Conservation (phyloP, 306 rosid genomes). For the Begonia masoniana region DNA sequence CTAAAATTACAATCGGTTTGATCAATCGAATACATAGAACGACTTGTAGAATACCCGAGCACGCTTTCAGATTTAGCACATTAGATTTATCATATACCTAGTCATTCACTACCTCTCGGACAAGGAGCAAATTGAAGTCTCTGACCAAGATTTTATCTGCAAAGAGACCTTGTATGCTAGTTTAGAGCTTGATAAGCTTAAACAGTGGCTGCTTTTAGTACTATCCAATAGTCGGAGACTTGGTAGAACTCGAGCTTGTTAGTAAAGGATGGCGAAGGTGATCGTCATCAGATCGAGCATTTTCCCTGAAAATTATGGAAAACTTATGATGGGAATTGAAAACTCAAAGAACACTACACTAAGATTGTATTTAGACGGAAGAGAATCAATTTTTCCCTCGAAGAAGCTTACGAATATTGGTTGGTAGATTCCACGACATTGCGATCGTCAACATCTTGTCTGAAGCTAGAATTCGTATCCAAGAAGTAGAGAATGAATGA, state of each 20-base stretch:
- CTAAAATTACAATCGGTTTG: too few relatives aligned
- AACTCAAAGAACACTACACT: too few relatives aligned
- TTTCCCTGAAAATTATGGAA: neutral
- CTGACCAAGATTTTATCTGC: neutral
- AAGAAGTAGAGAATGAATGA: slow-evolving; percentile 44
- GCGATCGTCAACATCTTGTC: slow-evolving; percentile 29
- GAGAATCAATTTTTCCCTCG: neutral
- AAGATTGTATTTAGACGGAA: too few relatives aligned
- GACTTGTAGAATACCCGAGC: too few relatives aligned
- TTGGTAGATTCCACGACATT: slow-evolving; percentile 29
- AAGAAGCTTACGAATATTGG: slow-evolving; percentile 8
- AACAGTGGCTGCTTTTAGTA: neutral
- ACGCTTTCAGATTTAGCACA: too few relatives aligned
- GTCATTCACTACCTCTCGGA: neutral
- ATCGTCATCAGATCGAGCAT: neutral
- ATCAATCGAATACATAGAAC: too few relatives aligned
- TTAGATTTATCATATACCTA: too few relatives aligned
- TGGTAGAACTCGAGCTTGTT: neutral
- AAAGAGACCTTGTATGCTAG: neutral
- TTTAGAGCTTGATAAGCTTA: neutral
- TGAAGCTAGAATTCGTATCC: slow-evolving; percentile 50
- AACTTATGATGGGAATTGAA: too few relatives aligned
- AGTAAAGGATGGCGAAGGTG: neutral
- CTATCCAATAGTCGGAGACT: neutral
- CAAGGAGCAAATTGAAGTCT: too few relatives aligned